Conservation (phyloP, 371 early-diverging fungal genomes). For the Mortierella polycephala region DNA sequence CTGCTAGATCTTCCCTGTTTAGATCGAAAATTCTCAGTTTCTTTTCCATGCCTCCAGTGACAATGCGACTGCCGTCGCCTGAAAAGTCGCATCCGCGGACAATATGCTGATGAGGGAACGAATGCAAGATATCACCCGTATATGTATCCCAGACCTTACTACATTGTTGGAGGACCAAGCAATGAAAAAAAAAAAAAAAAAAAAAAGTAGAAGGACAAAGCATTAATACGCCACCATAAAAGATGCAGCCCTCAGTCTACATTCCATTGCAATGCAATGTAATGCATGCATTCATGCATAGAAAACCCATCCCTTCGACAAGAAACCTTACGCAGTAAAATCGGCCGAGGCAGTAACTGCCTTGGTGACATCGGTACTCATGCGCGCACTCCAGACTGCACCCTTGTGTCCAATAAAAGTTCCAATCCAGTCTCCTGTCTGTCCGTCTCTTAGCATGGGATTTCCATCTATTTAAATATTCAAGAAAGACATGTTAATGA, state of each 20-base stretch:
- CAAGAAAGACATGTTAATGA: no score
- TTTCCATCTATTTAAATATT: conserved; percentile 76
- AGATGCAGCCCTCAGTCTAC: neutral
- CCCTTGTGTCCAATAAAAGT: conserved; percentile 91
- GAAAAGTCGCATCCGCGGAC: conserved; percentile 86
- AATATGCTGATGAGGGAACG: conserved; percentile 81
- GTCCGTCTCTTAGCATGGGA: conserved; percentile 87
- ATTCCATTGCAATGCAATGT: neutral
- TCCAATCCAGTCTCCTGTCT: conserved; percentile 93
- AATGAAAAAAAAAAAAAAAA: neutral
- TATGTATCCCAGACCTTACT: conserved; percentile 88
- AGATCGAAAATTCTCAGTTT: conserved; percentile 84
- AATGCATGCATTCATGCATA: neutral
- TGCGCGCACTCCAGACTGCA: conserved; percentile 90
- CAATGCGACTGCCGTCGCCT: conserved; percentile 71
- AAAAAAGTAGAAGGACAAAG: neutral
- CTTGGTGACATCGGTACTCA: conserved; percentile 75
- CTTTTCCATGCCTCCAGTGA: conserved; percentile 86
- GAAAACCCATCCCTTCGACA: neutral
- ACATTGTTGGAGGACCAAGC: no score
- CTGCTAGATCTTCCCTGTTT: conserved; percentile 64
- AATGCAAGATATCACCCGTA: conserved; percentile 74
- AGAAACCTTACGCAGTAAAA: conserved; percentile 73
- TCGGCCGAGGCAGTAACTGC: conserved; percentile 93
- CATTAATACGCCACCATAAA: neutral